Percentiles rank a stretch among this genome's conserved stretches.
These are phyloP conservation scores for Sporisorium reilianum DNA, from an alignment of 1,284 basidiomycete species.

Conservation along the genomic window DNA sequence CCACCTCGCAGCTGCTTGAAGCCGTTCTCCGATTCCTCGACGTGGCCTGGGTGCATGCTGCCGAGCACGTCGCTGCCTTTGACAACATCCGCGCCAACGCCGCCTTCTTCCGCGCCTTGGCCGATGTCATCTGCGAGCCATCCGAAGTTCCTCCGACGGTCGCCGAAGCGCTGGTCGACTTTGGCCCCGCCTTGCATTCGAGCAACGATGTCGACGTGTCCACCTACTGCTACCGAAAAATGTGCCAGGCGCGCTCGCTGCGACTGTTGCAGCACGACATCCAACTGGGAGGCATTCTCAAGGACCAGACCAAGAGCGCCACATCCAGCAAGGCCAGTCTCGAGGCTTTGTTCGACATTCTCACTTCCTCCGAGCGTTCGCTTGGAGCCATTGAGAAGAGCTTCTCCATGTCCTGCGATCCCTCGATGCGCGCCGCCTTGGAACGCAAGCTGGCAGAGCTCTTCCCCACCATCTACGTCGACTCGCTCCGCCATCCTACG, in stretches of 20 bases:
- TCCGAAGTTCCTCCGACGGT: constrained; percentile 71
- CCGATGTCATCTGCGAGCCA: constrained; percentile 76
- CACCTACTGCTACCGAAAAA: constrained; percentile 75
- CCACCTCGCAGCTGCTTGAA: constrained; percentile 77
- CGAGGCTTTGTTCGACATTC: constrained; percentile 75
- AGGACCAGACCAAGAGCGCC: constrained; percentile 68
- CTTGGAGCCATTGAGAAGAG: constrained; percentile 77
- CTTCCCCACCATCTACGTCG: constrained; percentile 68
- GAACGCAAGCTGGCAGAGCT: constrained; percentile 67
- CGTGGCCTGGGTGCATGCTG: constrained; percentile 83
- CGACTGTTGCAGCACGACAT: constrained; percentile 73
- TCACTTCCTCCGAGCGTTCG: constrained; percentile 74
- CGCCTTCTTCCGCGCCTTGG: constrained; percentile 77
- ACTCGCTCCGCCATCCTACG: constrained; percentile 75
- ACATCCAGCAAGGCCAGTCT: constrained; percentile 71
- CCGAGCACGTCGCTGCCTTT: constrained; percentile 79
- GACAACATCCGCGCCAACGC: constrained; percentile 74
- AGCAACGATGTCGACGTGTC: constrained; percentile 71
- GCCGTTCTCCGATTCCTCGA: constrained; percentile 83
- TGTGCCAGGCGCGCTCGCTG: constrained; percentile 80
- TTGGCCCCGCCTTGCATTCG: constrained; percentile 50
- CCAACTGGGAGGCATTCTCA: constrained; percentile 55
- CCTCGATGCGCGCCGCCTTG: constrained; percentile 75
- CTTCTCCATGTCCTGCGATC: constrained; percentile 78
- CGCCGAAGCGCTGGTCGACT: constrained; percentile 31